These are phyloP conservation scores for Nicotiana tomentosiformis DNA, from an alignment of 257 asterid species.

Conservation along the genomic window DNA sequence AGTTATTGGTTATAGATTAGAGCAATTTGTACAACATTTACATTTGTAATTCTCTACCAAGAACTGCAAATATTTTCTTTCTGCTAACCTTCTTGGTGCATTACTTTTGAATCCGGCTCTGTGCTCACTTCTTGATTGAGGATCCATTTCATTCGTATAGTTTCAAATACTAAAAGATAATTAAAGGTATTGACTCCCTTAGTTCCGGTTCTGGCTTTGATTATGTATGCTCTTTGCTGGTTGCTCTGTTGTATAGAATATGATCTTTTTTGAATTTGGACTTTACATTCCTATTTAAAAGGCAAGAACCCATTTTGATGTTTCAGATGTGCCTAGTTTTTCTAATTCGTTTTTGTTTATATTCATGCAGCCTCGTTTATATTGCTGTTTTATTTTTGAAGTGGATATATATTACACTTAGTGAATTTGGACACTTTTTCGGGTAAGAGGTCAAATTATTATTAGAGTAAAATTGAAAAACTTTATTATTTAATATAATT, in stretches of 20 bases:
- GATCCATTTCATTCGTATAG: background rate
- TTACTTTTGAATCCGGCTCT: background rate
- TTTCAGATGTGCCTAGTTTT: too few species aligned
- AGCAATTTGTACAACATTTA: too few species aligned
- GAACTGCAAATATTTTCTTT: background rate
- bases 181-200: background rate
- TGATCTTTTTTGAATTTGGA: background rate
- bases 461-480: too few species aligned
- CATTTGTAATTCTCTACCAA: too few species aligned
- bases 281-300: background rate
- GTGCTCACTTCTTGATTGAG: background rate
- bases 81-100: background rate
- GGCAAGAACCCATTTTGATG: too few species aligned
- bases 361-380: too few species aligned
- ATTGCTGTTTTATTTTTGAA: too few species aligned
- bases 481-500: too few species aligned
- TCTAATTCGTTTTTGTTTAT: too few species aligned
- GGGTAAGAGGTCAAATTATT: too few species aligned
- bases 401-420: too few species aligned
- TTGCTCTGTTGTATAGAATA: background rate
- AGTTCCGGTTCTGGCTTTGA: background rate
- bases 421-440: too few species aligned
- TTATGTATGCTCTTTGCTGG: background rate
- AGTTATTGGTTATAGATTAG: background rate
- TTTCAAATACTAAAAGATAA: background rate